Percentiles rank a stretch among this genome's conserved stretches.
Conservation (phyloP, 106 monocot genomes). For the Hemerocallis citrina region DNA sequence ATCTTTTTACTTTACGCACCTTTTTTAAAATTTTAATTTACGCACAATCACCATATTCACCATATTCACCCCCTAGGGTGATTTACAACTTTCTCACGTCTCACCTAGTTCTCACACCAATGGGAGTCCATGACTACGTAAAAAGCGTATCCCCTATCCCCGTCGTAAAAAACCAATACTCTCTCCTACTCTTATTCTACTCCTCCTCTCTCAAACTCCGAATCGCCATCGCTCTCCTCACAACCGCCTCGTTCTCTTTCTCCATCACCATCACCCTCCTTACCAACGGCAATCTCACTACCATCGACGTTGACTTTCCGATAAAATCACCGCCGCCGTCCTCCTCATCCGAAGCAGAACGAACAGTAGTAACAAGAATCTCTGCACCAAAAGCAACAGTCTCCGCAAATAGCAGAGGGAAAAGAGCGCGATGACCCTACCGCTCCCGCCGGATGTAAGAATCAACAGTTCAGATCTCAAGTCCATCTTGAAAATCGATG, state of each 20-base stretch:
- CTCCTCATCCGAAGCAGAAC: constrained; percentile 23
- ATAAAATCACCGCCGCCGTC: background rate
- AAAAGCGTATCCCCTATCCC: constrained; percentile 59
- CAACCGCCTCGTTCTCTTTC: constrained; percentile 33
- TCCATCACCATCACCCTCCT: constrained; percentile 12
- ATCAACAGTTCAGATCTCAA: constrained; percentile 11
- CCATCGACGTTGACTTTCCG: background rate
- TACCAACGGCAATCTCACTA: background rate
- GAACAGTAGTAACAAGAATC: constrained; percentile 34
- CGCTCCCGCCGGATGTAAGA: constrained; percentile 32
- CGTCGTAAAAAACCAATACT: constrained; percentile 42
- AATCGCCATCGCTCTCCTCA: constrained; percentile 62
- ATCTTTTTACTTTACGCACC: too few species aligned
- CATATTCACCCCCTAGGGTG: too few species aligned
- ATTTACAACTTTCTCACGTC: too few species aligned
- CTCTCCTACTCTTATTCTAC: constrained; percentile 19
- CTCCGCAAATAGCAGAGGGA: constrained; percentile 24
- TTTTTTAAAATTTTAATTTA: too few species aligned
- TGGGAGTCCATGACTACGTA: constrained; percentile 70
- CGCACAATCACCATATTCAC: too few species aligned
- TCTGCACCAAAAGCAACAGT: constrained; percentile 22
- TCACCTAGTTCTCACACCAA: constrained; percentile 23
- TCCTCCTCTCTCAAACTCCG: constrained; percentile 20
- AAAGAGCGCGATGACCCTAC: constrained; percentile 26
- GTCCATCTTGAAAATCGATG: constrained; percentile 1